Percentiles rank a stretch among this genome's conserved stretches.
Evolutionary conservation across 2,329 filamentous ascomycete genomes (phyloP).

Genomic region (Alternaria angustiovoidea): DNA sequence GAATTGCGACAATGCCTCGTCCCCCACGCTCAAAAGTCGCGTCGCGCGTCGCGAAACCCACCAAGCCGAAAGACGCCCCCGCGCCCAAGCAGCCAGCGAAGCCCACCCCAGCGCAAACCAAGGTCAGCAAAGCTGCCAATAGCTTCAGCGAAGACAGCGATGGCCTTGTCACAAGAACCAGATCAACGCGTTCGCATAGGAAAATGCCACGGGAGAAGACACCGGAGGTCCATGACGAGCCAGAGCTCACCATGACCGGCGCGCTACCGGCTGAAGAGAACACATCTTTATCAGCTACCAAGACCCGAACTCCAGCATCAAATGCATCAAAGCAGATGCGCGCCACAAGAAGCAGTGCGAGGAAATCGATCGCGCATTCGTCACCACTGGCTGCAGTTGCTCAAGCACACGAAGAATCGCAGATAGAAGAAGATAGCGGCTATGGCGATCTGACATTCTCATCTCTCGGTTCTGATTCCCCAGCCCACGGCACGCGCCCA

Average conservation of each 20-base stretch:
- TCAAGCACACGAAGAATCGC: constrained; percentile 17
- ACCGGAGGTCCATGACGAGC: constrained; percentile 29
- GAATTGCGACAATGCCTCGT: constrained; percentile 43
- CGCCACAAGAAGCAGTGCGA: constrained; percentile 29
- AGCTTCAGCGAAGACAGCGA: constrained; percentile 50
- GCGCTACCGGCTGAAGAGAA: constrained; percentile 38
- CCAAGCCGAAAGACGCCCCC: constrained; percentile 28
- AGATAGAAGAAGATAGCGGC: constrained; percentile 36
- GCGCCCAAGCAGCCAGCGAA: constrained; percentile 28
- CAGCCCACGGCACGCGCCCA: constrained; percentile 49
- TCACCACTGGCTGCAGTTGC: constrained; percentile 15
- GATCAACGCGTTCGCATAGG: constrained; percentile 29
- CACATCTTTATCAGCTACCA: constrained; percentile 7
- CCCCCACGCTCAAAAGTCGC: constrained; percentile 49
- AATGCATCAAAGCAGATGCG: constrained; percentile 27
- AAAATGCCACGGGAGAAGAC: constrained; percentile 30
- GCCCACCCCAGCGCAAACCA: constrained; percentile 25
- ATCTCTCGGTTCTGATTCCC: constrained; percentile 45
- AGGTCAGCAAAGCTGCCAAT: constrained; percentile 21
- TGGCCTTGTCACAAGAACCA: constrained; percentile 43
- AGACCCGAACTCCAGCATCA: constrained; percentile 32
- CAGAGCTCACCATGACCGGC: constrained; percentile 48
- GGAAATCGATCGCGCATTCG: constrained; percentile 22
- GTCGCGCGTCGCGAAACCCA: constrained; percentile 43
- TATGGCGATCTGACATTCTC: constrained; percentile 47